Conservation (phyloP, 2,329 filamentous ascomycete genomes). For the Aspergillus terreus region DNA sequence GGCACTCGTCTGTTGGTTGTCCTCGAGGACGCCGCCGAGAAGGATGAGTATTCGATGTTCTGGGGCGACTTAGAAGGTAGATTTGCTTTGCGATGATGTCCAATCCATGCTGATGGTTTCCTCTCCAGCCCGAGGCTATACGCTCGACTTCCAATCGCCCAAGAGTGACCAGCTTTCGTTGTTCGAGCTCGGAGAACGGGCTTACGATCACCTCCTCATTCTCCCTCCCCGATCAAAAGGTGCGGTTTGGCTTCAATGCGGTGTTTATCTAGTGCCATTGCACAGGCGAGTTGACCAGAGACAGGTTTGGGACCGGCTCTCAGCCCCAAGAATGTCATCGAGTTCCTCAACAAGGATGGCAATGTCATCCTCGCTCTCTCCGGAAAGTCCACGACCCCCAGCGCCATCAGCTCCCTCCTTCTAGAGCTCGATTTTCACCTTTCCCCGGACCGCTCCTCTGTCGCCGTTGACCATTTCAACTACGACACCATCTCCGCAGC, state of each 20-base stretch:
- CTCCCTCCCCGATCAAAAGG: slow-evolving; percentile 89
- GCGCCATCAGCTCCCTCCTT: slow-evolving; percentile 72
- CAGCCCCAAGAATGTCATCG: slow-evolving; percentile 78
- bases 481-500: slow-evolving; percentile 73
- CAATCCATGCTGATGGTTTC: slow-evolving; percentile 11
- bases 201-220: slow-evolving; percentile 86
- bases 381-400: slow-evolving; percentile 64
- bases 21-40: slow-evolving; percentile 76
- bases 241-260: slow-evolving; percentile 29
- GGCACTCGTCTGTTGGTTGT: slow-evolving; percentile 81
- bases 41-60: slow-evolving; percentile 78
- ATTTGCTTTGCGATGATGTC: slow-evolving; percentile 1
- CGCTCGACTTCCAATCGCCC: slow-evolving; percentile 75
- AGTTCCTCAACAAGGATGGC: slow-evolving; percentile 87
- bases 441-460: slow-evolving; percentile 76
- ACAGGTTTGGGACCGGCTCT: slow-evolving; percentile 81
- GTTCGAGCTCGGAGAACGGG: slow-evolving; percentile 80
- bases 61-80: slow-evolving; percentile 48
- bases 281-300: slow-evolving; percentile 22
- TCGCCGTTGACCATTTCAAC: slow-evolving; percentile 94
- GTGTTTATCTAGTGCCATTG: too few species aligned
- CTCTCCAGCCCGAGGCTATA: slow-evolving; percentile 71
- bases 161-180: slow-evolving; percentile 74
- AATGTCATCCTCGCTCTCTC: slow-evolving; percentile 88
- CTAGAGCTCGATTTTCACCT: slow-evolving; percentile 84